A percentile compares a stretch with the other conserved stretches of the same genome.
Evolutionary conservation across 164 flowering plant genomes (phyloP).

Genomic region (Kalanchoe fedtschenkoi): DNA sequence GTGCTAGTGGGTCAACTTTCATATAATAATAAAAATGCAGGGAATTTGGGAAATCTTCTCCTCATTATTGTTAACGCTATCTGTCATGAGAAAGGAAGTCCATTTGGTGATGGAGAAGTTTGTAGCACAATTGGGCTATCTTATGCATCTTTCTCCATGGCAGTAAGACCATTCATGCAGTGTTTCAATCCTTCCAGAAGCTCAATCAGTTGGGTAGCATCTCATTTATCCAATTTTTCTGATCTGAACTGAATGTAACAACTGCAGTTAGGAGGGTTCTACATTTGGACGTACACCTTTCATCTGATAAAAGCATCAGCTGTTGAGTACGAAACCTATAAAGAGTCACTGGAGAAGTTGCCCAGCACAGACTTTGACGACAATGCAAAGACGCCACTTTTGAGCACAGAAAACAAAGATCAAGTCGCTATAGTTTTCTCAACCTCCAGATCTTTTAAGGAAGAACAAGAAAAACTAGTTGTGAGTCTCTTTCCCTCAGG

Average conservation of each 20-base stretch:
- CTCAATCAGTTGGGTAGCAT: neutral
- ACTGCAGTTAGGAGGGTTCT: constrained; percentile 80
- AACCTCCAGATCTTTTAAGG: constrained; percentile 16
- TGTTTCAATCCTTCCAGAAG: neutral
- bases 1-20: neutral
- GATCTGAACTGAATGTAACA: neutral
- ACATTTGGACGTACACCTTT: constrained; percentile 80
- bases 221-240: neutral
- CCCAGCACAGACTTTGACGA: constrained; percentile 48
- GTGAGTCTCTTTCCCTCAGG: constrained; percentile 19
- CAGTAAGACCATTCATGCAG: constrained; percentile 33
- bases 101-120: constrained; percentile 40
- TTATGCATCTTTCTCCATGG: constrained; percentile 92
- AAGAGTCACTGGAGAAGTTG: constrained; percentile 11
- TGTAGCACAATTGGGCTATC: constrained; percentile 61
- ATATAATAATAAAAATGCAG: constrained; percentile 23
- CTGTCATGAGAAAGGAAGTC: constrained; percentile 62
- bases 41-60: constrained; percentile 81
- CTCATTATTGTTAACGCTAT: constrained; percentile 78
- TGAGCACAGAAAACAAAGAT: constrained; percentile 24
- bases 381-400: constrained; percentile 31
- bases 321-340: constrained; percentile 17
- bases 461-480: constrained; percentile 20
- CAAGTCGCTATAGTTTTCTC: constrained; percentile 13
- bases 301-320: constrained; percentile 48